Conservation (phyloP, 2,329 filamentous ascomycete genomes). For the Alternaria dauci region DNA sequence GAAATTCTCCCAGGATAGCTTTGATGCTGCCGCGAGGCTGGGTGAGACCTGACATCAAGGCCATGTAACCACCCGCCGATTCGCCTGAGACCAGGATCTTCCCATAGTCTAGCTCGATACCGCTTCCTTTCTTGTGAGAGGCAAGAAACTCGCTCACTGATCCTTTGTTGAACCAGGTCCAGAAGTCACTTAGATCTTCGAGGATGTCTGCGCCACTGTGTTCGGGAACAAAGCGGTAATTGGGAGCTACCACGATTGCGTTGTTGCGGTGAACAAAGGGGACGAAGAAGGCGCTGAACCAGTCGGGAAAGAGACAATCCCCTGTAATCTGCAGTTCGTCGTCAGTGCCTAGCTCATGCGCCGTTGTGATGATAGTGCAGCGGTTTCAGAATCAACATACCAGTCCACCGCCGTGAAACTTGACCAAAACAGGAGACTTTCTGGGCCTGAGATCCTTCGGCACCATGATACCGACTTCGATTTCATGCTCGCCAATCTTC, state of each 20-base stretch:
- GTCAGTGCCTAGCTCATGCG: neutral
- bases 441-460: slow-evolving; percentile 48
- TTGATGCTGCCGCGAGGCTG: slow-evolving; percentile 32
- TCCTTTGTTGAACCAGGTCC: slow-evolving; percentile 53
- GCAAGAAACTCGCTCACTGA: slow-evolving; percentile 19
- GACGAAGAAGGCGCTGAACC: slow-evolving; percentile 47
- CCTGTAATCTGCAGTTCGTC: slow-evolving; percentile 31
- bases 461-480: slow-evolving; percentile 51
- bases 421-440: slow-evolving; percentile 53
- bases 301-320: slow-evolving; percentile 38
- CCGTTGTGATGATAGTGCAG: neutral
- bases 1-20: slow-evolving; percentile 38
- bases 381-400: slow-evolving; percentile 29
- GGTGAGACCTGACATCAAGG: slow-evolving; percentile 41
- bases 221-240: slow-evolving; percentile 64
- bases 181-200: slow-evolving; percentile 59
- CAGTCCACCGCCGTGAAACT: slow-evolving; percentile 57
- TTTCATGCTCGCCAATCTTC: slow-evolving; percentile 48
- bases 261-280: slow-evolving; percentile 50
- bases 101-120: slow-evolving; percentile 34
- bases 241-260: slow-evolving; percentile 58
- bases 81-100: slow-evolving; percentile 47
- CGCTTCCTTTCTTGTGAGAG: slow-evolving; percentile 13
- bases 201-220: slow-evolving; percentile 57
- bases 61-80: slow-evolving; percentile 52